Evolutionary conservation across 2,329 filamentous ascomycete genomes (phyloP), one percentile per base, ranked within the genome.

Genomic region (Volutella citrinella): DNA sequence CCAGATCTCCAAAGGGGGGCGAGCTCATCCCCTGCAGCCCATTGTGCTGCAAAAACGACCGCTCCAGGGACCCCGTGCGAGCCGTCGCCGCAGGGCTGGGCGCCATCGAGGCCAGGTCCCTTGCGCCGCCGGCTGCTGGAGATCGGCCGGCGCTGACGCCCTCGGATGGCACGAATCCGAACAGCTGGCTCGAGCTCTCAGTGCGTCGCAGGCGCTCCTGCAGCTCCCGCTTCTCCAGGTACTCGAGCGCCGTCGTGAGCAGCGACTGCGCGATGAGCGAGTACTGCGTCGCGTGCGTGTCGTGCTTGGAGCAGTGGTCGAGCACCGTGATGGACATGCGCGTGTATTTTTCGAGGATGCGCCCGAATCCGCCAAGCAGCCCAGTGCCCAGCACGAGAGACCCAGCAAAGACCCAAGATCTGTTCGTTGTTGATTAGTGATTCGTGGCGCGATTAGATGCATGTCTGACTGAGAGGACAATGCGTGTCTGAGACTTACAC

Each of bases 381-480:
- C 72, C 72, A 3, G 74, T 58, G 0, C 72, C 72, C 0, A 75
- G 61, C 0, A 75, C 72, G 0, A 76, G 61, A 0, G 72, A 74
- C 2, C 70, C 65, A 0, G 72, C 70, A 40, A 76, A 76, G 1
- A 76, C 50, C 72, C 72, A 76, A 1, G 71, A 74, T 4, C 72
- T 74, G 21, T 13, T 2, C 1, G 5, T 1, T 41, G 10, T 2
- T 23, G 13, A 12, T 22, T 22, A 12, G n/a, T n/a, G n/a, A 12
- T 12, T 22, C 12, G 8, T 8, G 20, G 20, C 20, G 20, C 8
- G 20, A 9, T 22, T 12, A 8, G 20, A 12, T 12, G 20, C 12
- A 9, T 22, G 20, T 22, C 12, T 10, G 17, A 14, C 5, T 12
- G 8, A 1, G n/a, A 3, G 1, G n/a, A n/a, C n/a, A n/a, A n/a